phyloP scores from a whole-genome alignment of 257 asterid genomes.

The Nicotiana tabacum region DNA sequence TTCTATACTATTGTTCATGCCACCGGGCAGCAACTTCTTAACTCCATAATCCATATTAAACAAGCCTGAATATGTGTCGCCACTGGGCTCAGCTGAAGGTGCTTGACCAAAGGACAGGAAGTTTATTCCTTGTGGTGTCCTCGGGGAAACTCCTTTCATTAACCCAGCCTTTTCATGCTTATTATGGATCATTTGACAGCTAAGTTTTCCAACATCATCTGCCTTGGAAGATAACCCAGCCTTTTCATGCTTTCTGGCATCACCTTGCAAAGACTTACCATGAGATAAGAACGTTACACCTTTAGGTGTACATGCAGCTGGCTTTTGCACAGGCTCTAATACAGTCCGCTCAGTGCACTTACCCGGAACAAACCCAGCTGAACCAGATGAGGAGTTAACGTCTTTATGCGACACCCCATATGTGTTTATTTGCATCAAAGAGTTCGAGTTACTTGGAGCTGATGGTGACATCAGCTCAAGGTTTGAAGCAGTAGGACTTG shows the following conservation, averaged over 20 bases:
- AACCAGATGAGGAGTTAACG: slow-evolving; percentile 22
- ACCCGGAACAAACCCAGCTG: slow-evolving; percentile 25
- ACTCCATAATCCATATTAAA: slow-evolving; percentile 18
- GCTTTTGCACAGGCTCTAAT: slow-evolving; percentile 23
- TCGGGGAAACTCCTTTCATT: slow-evolving; percentile 25
- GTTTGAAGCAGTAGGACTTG: slow-evolving; percentile 24
- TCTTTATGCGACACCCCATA: slow-evolving; percentile 21
- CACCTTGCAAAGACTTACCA: slow-evolving; percentile 24
- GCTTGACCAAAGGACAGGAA: slow-evolving; percentile 70
- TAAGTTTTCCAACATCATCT: slow-evolving; percentile 20
- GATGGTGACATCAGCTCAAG: slow-evolving; percentile 34
- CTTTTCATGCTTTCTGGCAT: slow-evolving; percentile 29
- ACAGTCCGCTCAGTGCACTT: slow-evolving; percentile 28
- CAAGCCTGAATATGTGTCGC: slow-evolving; percentile 26
- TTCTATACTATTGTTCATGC: slow-evolving; percentile 12
- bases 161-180: neutral
- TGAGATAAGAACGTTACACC: slow-evolving; percentile 53
- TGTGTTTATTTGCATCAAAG: slow-evolving; percentile 28
- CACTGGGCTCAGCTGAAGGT: slow-evolving; percentile 34
- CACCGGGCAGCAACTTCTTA: slow-evolving; percentile 27
- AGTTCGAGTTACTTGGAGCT: slow-evolving; percentile 25
- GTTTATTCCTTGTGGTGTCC: slow-evolving; percentile 66
- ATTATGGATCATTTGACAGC: slow-evolving; percentile 13
- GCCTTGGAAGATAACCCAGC: slow-evolving; percentile 28
- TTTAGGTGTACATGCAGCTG: slow-evolving; percentile 44